Base-by-base conservation (phyloP, 768 basidiomycete genomes). In the Russula abietina region DNA sequence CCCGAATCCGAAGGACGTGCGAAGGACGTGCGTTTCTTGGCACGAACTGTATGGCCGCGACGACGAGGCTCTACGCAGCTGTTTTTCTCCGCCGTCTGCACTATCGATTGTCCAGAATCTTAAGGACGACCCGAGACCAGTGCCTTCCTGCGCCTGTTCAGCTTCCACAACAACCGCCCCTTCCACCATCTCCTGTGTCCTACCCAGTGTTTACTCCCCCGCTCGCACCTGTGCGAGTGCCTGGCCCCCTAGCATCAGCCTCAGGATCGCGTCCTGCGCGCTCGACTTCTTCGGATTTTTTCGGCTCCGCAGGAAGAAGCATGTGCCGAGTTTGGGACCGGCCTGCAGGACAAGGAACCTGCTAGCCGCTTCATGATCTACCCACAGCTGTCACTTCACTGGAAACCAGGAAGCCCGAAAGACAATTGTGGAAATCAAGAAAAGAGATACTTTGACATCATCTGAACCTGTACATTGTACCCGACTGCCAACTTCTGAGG, bases 1-100 rank as follows among this genome's bases (percentile, higher is more conserved):
- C 36, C 87, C 87, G 5, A 91, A 96, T 70, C 81, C 96, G 41
- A 95, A 88, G 73, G 87, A 98, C 72, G 88, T 98, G 22, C 83
- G 86, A n/a, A n/a, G n/a, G n/a, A n/a, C n/a, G n/a, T n/a, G n/a
- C n/a, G n/a, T n/a, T 24, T 99, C 93, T 74, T 98, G 97, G 97
- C 74, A 88, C 71, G 86, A 94, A 71, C 78, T 98, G 11, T 97
- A 98, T 71, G 89, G 91, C 32, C 80, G 90, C 59, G 81, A 84
- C 3, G 95, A 98, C 70, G 95, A 98, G 66, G 52, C 81, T 81
- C 69, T 75, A 82, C 62, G 75, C 83, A 5, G 69, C 74, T 11
- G 69, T 75, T 11, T 80, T 75, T 46, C 78, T 0, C 70, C 75
- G 17, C 76, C 74, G 2, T 89, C 89, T 49, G 67, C 80, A 14